Evolutionary conservation across 140 eudicot genomes (phyloP), one percentile per base, ranked within the genome.

Genomic region (Anethum foeniculum): DNA sequence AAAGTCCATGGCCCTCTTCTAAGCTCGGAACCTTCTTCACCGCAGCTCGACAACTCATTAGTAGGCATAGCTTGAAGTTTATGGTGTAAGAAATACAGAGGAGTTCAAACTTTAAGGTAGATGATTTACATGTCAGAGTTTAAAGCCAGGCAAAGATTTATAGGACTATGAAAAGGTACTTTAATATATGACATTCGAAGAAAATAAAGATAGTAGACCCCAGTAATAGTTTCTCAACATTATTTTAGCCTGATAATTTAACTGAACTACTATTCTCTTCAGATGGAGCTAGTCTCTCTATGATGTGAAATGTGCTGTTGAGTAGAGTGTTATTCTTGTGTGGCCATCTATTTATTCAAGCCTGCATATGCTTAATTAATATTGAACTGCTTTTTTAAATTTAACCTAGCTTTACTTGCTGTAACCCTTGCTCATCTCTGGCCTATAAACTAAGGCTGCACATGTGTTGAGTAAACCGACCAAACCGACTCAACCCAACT

Each of bases 1-100:
- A 82, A 82, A 65, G 93, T 87, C 93, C 91, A 87, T 82, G 93
- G 89, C 44, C 93, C 93, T 85, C 88, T 87, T 85, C 88, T 87
- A 25, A 89, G 80, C 82, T 83, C 91, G 64, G 75, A 72, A 51
- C 82, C 87, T 69, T 87, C 88, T 36, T 82, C 88, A 25, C 74
- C 85, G 74, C 84, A 82, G 43, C 41, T 80, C 1, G 54, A 60
- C 83, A 83, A 78, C 15, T 52, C 84, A 21, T 78, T 83, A 74
- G 79, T 54, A 46, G 79, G 38, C 81, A 78, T 78, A 36, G 81
- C 69, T 77, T 34, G 19, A 38, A 75, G 83, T 78, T 81, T 79
- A 73, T 52, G 32, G 19, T 82, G 79, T 7, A 47, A 19, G 79
- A 54, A 44, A 2, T 73, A 73, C 76, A 80, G 52, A 80, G 51